Base-by-base conservation (phyloP, 208 protist species). In the Trypanosoma brucei region DNA sequence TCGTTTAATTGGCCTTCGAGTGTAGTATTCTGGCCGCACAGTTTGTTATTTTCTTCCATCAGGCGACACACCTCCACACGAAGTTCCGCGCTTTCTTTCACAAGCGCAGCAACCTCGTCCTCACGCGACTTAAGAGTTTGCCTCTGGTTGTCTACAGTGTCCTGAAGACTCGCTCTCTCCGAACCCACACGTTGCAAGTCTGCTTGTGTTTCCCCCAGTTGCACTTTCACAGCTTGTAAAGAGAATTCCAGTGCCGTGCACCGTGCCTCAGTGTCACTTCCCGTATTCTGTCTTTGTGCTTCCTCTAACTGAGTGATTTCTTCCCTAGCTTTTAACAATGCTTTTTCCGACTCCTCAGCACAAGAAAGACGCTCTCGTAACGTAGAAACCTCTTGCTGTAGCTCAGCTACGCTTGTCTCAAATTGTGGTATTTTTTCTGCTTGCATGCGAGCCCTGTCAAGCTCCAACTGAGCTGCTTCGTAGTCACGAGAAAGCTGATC, bases 261-360 rank as follows among this genome's bases (percentile, higher is more conserved):
- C 59, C 81, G 72, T 44, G 88, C 11, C 42, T 46, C 42, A 72
- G 62, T 89, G 83, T 48, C 91, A 67, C 62, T 81, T 83, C 0
- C 84, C 88, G 66, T 84, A 94, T 70, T 77, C 45, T 71, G 75
- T 57, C 75, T 84, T 76, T 92, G 78, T 46, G 88, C 75, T 14
- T 91, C 68, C 68, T 94, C 88, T 84, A 94, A 92, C 61, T 86
- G 92, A 1, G 85, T 85, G 56, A 95, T 91, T 31, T 83, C 91
- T 68, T 95, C 88, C 78, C 92, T 91, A 37, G 88, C 88, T 72
- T 90, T 86, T 40, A 92, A 83, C 38, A 83, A 38, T 0, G 73
- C 62, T 14, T 79, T 58, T 44, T 55, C 48, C 48, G 72, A 70
- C 38, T 45, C 70, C 2, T 55, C 65, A 22, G 80, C 75, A 22